Base-by-base conservation (phyloP, 768 basidiomycete species). In the Lentinula sp. region DNA sequence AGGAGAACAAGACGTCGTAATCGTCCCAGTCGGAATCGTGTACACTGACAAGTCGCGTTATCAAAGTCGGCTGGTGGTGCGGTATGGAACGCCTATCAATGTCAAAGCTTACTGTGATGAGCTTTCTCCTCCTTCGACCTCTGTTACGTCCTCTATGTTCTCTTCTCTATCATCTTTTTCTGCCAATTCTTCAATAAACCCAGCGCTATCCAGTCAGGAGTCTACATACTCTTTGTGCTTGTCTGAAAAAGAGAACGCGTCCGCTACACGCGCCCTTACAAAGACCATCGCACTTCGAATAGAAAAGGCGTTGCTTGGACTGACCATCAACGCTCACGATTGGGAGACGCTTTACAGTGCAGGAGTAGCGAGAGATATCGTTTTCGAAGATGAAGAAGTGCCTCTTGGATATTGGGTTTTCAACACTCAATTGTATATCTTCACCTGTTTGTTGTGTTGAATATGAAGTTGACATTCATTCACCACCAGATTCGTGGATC, bases 41-140 rank as follows among this genome's bases (percentile, higher is more conserved):
- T 92, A 90, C 71, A 84, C 82, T 16, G 80, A 89, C 66, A 89
- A 91, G 73, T 74, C 81, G 9, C 79, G 76, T 66, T 91, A 87
- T 69, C 73, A 81, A 60, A 87, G 84, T 68, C 70, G 84, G 60
- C 79, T 43, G 34, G 31, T 35, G 59, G 54, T 23, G 79, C 86
- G 84, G 63, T 88, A 82, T 67, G 85, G 85, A 11, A 66, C 71
- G 21, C 80, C 86, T 0, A 85, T 81, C 42, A 64, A 68, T 53
- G 68, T 86, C 59, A 82, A 80, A 3, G 71, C 78, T 13, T 87
- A 83, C 65, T 75, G 76, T 0, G 74, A 72, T 0, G 81, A 84
- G 63, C 52, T 59, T 53, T 62, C 42, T 56, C 8, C 40, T 59
- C 31, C 50, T n/a, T 52, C 51, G 31, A 9, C 49, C 8, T 16